Base-by-base conservation (phyloP, 1,284 basidiomycete species). In the Ceratobasidium sp. region DNA sequence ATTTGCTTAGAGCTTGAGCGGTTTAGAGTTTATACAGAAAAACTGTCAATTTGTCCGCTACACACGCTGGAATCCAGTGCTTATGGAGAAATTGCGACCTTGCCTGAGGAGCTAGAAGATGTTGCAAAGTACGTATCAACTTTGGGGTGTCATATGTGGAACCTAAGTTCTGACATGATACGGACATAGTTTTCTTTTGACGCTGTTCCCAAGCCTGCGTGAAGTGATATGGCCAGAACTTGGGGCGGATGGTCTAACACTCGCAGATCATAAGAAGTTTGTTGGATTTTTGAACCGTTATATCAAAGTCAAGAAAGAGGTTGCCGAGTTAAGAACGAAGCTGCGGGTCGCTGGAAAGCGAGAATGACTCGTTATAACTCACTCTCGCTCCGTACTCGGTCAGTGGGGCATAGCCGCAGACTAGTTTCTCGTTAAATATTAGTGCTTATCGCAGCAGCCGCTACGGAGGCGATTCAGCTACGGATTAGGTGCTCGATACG, bases 221-320 rank as follows among this genome's bases (percentile, higher is more conserved):
- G 42, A 60, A 63, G 44, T 73, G 2, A 33, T 73, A 4, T 73
- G 71, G 71, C n/a, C 49, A 1, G 44, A 39, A 28, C 39, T 33
- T 51, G 23, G 9, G 2, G 20, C 23, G 60, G 28, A 18, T 13
- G 15, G 7, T 28, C 71, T 7, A 44, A n/a, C 60, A n/a, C 12
- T 42, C 9, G 3, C 26, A 9, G 20, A 40, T 5, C 71, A 73
- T 7, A 20, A 60, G 3, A 61, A 56, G n/a, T 73, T 73, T 28
- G 63, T 73, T 26, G 71, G 71, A 10, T 73, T 73, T 28, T 44
- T 73, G 26, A 73, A 73, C 44, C 58, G 23, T 1, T 58, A 73
- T 40, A 13, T 73, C 10, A 13, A 2, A 15, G 26, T 72, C 40
- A 33, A 55, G 20, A n/a, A n/a, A n/a, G n/a, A n/a, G n/a, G n/a